Evolutionary conservation across 2,329 filamentous ascomycete genomes (phyloP).

Genomic region (Huntiella decipiens): DNA sequence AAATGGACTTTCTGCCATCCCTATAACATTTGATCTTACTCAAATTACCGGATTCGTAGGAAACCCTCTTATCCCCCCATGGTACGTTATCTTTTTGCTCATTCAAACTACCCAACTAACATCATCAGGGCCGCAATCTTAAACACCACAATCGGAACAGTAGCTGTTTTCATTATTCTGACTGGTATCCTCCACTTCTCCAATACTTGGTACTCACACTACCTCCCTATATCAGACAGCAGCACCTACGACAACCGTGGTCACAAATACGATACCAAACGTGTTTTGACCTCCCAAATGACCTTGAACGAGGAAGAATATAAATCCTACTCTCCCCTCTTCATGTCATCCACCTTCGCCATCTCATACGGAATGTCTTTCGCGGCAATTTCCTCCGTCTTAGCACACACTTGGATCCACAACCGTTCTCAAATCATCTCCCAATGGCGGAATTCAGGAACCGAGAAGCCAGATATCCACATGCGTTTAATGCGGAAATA

Average conservation of each 20-base stretch:
- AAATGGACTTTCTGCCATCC: slow-evolving; percentile 47
- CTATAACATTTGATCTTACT: slow-evolving; percentile 62
- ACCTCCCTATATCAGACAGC: slow-evolving; percentile 50
- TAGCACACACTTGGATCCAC: slow-evolving; percentile 50
- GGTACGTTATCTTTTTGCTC: slow-evolving; percentile 22
- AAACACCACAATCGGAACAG: slow-evolving; percentile 50
- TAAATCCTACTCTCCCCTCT: slow-evolving; percentile 46
- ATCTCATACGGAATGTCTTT: slow-evolving; percentile 54
- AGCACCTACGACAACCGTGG: slow-evolving; percentile 55
- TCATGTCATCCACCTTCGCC: slow-evolving; percentile 47
- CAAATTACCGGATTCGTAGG: slow-evolving; percentile 50
- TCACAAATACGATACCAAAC: slow-evolving; percentile 40
- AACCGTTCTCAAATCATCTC: slow-evolving; percentile 47
- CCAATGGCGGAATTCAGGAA: slow-evolving; percentile 39
- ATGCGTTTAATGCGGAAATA: slow-evolving; percentile 47
- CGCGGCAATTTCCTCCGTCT: slow-evolving; percentile 47
- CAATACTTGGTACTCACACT: slow-evolving; percentile 44
- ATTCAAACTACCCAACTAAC: not conserved
- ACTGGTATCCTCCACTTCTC: slow-evolving; percentile 44
- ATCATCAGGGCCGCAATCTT: slow-evolving; percentile 44
- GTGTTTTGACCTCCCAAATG: slow-evolving; percentile 41
- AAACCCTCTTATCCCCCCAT: slow-evolving; percentile 51
- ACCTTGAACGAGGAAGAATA: slow-evolving; percentile 46
- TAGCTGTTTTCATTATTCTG: slow-evolving; percentile 44
- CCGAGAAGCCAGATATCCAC: slow-evolving; percentile 42